phyloP scores from a whole-genome alignment of 2,329 filamentous ascomycete species.

The Sporothrix mexicana region DNA sequence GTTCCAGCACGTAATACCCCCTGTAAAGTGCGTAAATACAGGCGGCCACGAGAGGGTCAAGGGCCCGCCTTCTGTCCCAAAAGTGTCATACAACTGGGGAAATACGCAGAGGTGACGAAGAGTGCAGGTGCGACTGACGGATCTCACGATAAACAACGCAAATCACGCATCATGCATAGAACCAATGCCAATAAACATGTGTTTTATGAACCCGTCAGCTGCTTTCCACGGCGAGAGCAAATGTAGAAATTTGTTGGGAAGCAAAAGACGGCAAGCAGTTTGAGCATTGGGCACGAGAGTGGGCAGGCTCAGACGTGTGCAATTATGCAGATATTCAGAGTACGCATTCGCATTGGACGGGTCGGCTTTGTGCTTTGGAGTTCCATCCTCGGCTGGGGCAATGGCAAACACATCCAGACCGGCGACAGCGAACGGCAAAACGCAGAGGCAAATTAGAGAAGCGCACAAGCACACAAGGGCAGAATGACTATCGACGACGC shows the following conservation, averaged over 20 bases:
- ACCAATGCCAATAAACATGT: not conserved
- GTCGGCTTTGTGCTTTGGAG: not conserved
- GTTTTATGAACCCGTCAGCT: not conserved
- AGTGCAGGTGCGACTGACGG: not conserved
- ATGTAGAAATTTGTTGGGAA: not conserved
- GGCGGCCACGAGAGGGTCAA: not conserved
- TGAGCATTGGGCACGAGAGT: not conserved
- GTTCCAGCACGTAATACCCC: not conserved
- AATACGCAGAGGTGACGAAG: not conserved
- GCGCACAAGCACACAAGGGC: not conserved
- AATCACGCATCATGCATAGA: not conserved
- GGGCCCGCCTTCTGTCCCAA: not conserved
- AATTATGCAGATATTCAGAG: not conserved
- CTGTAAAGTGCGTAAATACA: not conserved
- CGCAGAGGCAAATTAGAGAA: not conserved
- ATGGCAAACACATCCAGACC: not conserved
- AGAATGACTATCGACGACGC: not conserved
- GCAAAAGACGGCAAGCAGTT: not conserved
- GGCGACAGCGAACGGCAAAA: constrained; percentile 21
- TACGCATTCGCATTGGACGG: not conserved
- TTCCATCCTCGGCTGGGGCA: constrained; percentile 22
- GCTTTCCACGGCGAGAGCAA: not conserved
- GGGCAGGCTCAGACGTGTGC: not conserved
- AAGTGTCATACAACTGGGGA: not conserved
- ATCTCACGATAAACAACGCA: constrained; percentile 16